These are phyloP conservation scores for Rubus idaeus DNA, from an alignment of 306 rosid genomes.

Conservation along the genomic window DNA sequence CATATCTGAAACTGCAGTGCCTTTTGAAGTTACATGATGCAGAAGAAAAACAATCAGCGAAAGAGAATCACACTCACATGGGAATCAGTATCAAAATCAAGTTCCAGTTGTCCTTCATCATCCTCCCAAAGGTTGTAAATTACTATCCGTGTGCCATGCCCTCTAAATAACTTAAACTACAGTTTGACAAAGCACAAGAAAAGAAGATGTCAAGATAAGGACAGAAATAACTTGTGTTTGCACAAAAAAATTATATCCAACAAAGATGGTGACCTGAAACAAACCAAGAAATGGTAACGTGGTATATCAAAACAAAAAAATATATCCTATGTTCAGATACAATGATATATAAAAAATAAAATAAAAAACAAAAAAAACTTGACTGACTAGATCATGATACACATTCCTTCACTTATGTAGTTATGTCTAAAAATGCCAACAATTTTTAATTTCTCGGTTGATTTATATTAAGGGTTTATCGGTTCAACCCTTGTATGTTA, in stretches of 20 bases:
- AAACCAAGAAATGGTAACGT: not conserved
- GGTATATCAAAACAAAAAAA: not conserved
- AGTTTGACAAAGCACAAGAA: not conserved
- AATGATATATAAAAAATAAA: no score
- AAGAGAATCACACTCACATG: conserved; percentile 45
- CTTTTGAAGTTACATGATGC: not conserved
- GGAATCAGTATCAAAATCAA: conserved; percentile 75
- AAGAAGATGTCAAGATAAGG: not conserved
- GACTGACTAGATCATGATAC: not conserved
- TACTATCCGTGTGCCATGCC: conserved; percentile 77
- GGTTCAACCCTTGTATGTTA: not conserved
- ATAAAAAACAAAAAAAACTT: not conserved
- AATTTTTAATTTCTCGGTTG: not conserved
- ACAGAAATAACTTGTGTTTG: not conserved
- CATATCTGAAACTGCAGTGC: not conserved
- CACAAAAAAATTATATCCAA: not conserved
- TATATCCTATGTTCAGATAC: not conserved
- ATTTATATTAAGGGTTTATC: not conserved
- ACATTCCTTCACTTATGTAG: not conserved
- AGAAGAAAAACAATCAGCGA: not conserved
- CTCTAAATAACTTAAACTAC: conserved; percentile 62
- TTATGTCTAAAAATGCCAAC: not conserved
- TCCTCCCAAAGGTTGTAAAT: conserved; percentile 98
- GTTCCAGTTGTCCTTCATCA: conserved; percentile 87
- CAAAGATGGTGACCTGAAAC: not conserved